Conservation (phyloP, 495 filamentous ascomycete genomes). For the Collariella sp. region DNA sequence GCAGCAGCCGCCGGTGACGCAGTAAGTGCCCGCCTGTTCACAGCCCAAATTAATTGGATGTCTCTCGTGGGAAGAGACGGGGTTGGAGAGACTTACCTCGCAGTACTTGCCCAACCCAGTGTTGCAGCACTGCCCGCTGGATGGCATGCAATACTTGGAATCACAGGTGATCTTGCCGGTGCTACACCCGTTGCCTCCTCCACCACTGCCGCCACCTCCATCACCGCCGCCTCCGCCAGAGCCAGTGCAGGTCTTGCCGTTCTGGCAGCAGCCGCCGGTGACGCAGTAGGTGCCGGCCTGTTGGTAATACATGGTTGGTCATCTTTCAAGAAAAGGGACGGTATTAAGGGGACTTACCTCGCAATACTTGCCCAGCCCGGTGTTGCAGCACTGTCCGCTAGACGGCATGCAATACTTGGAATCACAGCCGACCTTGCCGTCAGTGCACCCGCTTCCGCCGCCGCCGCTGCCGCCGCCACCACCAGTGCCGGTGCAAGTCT, state of each 20-base stretch:
- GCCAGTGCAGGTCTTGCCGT: neutral
- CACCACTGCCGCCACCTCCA: no score
- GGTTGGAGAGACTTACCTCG: neutral
- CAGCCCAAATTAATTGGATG: neutral
- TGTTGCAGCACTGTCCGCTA: slow-evolving; percentile 9
- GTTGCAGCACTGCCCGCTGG: slow-evolving; percentile 9
- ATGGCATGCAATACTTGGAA: slow-evolving; percentile 10
- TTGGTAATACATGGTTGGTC: neutral
- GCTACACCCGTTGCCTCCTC: neutral
- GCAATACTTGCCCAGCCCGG: slow-evolving; percentile 9
- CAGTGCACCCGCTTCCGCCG: neutral
- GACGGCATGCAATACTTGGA: slow-evolving; percentile 10
- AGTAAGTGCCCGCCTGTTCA: slow-evolving; percentile 13
- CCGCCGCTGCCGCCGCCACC: neutral
- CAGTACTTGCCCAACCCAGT: slow-evolving; percentile 10
- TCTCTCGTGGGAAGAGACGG: neutral
- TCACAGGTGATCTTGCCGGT: slow-evolving; percentile 4
- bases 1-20: slow-evolving; percentile 14
- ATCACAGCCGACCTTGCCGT: slow-evolving; percentile 2
- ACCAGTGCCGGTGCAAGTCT: neutral
- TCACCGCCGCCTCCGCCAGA: neutral
- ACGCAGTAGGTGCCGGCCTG: slow-evolving; percentile 5
- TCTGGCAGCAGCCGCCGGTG: neutral
- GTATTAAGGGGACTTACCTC: neutral
- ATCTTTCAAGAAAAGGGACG: neutral